phyloP scores from a whole-genome alignment of 495 filamentous ascomycete genomes.

The Aspergillus egyptiacus region DNA sequence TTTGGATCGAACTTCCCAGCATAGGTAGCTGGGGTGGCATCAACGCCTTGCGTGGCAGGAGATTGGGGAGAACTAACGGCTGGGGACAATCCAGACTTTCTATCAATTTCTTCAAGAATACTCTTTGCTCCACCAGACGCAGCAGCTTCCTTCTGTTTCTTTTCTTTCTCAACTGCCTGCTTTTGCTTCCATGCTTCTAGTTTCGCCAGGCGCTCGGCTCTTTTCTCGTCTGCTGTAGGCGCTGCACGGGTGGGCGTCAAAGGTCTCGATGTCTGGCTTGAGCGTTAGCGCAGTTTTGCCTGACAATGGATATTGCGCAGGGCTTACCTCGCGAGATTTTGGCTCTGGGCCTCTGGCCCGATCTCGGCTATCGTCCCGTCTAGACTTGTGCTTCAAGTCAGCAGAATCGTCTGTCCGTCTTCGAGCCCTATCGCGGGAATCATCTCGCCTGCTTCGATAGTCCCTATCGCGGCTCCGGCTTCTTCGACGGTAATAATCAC shows the following conservation, averaged over 20 bases:
- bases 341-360: conserved; percentile 41
- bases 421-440: conserved; percentile 65
- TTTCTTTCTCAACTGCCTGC: conserved; percentile 69
- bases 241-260: conserved; percentile 46
- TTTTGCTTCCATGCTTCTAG: conserved; percentile 91
- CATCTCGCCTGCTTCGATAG: conserved; percentile 69
- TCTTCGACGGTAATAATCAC: conserved; percentile 56
- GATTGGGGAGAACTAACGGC: conserved; percentile 51
- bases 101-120: conserved; percentile 70
- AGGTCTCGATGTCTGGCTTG: conserved; percentile 34
- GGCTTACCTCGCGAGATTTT: conserved; percentile 51
- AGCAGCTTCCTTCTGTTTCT: conserved; percentile 64
- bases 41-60: conserved; percentile 41
- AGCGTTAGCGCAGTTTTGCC: not conserved
- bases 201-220: conserved; percentile 75
- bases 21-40: conserved; percentile 49
- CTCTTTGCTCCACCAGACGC: conserved; percentile 55
- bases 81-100: conserved; percentile 55
- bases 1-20: conserved; percentile 86
- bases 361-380: conserved; percentile 60
- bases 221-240: conserved; percentile 74
- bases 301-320: not conserved
- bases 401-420: conserved; percentile 69
- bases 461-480: conserved; percentile 72
- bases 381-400: conserved; percentile 65